These are phyloP conservation scores for Neurospora sublineolata DNA, from an alignment of 495 filamentous ascomycete species.

Conservation along the genomic window DNA sequence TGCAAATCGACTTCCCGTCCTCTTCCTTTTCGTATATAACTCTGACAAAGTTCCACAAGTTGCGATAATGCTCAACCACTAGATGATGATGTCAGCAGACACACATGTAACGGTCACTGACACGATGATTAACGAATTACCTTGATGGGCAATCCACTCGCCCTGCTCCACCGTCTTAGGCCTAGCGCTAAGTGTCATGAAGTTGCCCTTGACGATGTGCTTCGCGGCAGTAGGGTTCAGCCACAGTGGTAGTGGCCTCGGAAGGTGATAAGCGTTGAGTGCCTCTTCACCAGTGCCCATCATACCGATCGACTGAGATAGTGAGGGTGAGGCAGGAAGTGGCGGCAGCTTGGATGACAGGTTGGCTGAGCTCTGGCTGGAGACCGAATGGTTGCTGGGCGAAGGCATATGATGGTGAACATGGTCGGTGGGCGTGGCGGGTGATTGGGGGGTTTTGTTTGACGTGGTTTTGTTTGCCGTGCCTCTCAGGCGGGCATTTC, in stretches of 20 bases:
- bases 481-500: constrained; percentile 38
- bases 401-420: constrained; percentile 21
- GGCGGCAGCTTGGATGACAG: constrained; percentile 41
- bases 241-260: constrained; percentile 26
- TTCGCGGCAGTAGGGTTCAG: constrained; percentile 61
- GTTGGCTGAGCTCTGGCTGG: constrained; percentile 36
- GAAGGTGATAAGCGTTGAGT: constrained; percentile 40
- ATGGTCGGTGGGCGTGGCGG: constrained; percentile 17
- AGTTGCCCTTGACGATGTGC: constrained; percentile 89
- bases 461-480: constrained; percentile 29
- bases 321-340: constrained; percentile 34
- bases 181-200: constrained; percentile 84
- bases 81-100: constrained; percentile 3
- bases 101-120: background rate
- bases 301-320: constrained; percentile 22
- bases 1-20: constrained; percentile 66
- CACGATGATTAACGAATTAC: constrained; percentile 34
- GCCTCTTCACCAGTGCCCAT: constrained; percentile 31
- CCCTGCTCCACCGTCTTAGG: constrained; percentile 81
- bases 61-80: constrained; percentile 87
- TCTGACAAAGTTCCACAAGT: constrained; percentile 72
- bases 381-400: constrained; percentile 33
- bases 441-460: constrained; percentile 30
- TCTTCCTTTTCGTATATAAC: constrained; percentile 71
- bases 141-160: constrained; percentile 91